phyloP scores from a whole-genome alignment of 805 yeast species.

The Priceomyces haplophilus region DNA sequence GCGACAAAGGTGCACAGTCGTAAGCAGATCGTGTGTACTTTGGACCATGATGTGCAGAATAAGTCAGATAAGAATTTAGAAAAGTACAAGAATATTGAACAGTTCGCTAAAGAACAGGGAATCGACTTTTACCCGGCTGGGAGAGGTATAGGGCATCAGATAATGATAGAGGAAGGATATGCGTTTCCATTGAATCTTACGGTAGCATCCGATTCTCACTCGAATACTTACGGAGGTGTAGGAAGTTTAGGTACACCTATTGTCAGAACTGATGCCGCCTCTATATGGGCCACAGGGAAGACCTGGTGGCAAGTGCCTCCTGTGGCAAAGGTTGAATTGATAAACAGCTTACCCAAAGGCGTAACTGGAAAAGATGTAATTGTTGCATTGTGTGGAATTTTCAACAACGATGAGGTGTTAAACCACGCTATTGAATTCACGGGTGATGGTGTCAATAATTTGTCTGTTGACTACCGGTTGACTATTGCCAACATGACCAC shows the following conservation, averaged over 20 bases:
- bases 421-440: constrained; percentile 93
- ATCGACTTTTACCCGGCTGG: constrained; percentile 98
- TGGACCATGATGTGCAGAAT: constrained; percentile 98
- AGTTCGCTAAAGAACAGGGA: constrained; percentile 86
- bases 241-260: constrained; percentile 96
- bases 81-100: constrained; percentile 84
- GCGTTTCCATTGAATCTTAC: constrained; percentile 92
- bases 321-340: constrained; percentile 87
- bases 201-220: constrained; percentile 97
- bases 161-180: constrained; percentile 98
- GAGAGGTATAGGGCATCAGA: constrained; percentile 98
- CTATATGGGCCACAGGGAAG: constrained; percentile 99
- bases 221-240: constrained; percentile 96
- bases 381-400: constrained; percentile 90
- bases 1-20: constrained; percentile 80
- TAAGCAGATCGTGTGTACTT: constrained; percentile 90
- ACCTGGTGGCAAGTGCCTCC: constrained; percentile 99
- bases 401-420: constrained; percentile 88
- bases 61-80: constrained; percentile 82
- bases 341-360: constrained; percentile 78
- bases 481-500: constrained; percentile 98
- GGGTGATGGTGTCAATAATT: constrained; percentile 69
- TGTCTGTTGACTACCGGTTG: constrained; percentile 78
- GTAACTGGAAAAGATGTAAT: constrained; percentile 96
- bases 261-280: constrained; percentile 97